Conservation (phyloP, 345 rosid genomes). For the Gynandropsis gynandra region DNA sequence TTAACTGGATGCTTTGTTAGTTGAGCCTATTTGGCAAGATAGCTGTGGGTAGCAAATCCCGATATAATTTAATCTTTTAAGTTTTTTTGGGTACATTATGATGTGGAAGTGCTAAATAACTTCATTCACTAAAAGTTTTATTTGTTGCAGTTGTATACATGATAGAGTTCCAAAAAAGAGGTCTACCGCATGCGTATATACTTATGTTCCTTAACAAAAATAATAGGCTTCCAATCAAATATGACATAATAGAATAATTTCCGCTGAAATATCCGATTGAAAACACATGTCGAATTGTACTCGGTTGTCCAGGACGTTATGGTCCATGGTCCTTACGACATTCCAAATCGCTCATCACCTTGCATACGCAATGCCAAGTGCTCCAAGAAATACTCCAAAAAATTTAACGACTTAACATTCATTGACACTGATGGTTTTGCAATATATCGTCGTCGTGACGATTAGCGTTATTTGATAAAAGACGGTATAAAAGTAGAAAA, state of each 20-base stretch:
- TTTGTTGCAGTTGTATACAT: neutral
- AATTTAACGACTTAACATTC: neutral
- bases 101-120: neutral
- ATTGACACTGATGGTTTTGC: neutral
- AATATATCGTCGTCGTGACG: neutral
- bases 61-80: neutral
- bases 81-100: neutral
- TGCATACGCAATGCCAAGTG: neutral
- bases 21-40: neutral
- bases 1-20: neutral
- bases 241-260: too few relatives aligned
- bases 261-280: neutral
- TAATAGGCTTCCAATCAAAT: neutral
- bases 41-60: neutral
- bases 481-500: neutral
- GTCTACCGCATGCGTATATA: constrained; percentile 3
- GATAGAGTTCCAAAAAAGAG: neutral
- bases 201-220: neutral
- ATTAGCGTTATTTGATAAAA: neutral
- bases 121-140: too few relatives aligned
- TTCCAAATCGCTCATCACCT: neutral
- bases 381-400: neutral
- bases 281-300: neutral
- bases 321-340: constrained; percentile 7
- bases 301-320: neutral